Conservation (phyloP, 495 filamentous ascomycete genomes). For the Daldinia grandis region DNA sequence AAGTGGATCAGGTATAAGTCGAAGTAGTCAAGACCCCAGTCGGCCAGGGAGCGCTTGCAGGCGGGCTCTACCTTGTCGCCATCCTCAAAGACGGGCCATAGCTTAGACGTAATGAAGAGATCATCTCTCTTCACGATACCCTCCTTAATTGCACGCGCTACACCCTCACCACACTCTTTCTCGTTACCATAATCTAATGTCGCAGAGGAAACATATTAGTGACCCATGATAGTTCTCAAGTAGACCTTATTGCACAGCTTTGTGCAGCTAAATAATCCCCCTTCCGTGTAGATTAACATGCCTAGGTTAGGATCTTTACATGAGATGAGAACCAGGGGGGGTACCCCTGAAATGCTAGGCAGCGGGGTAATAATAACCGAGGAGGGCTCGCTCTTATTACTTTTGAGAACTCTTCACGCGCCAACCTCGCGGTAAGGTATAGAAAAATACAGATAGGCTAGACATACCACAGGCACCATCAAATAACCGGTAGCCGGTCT, state of each 20-base stretch:
- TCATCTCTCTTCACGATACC: conserved; percentile 86
- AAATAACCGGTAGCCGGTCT: conserved; percentile 84
- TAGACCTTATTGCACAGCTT: conserved; percentile 14
- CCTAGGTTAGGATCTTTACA: conserved; percentile 14
- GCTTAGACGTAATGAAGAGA: conserved; percentile 91
- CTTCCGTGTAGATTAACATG: conserved; percentile 25
- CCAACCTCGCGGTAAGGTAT: conserved; percentile 13
- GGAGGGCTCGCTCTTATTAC: conserved; percentile 41
- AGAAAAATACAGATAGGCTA: not conserved
- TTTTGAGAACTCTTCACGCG: conserved; percentile 18
- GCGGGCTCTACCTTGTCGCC: conserved; percentile 76
- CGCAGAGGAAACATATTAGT: conserved; percentile 34
- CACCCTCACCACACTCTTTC: conserved; percentile 80
- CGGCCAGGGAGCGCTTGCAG: conserved; percentile 73
- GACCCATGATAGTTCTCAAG: not conserved
- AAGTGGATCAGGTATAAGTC: conserved; percentile 87
- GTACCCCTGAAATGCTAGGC: conserved; percentile 13
- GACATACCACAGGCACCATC: conserved; percentile 84
- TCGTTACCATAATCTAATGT: conserved; percentile 86
- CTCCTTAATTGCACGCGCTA: conserved; percentile 87
- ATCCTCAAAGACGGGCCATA: conserved; percentile 92
- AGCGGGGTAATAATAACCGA: conserved; percentile 43
- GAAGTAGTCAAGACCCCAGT: conserved; percentile 88
- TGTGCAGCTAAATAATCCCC: not conserved
- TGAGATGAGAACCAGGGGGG: not conserved